Evolutionary conservation across 768 basidiomycete species (phyloP).

Genomic region (Lentinus tigrinus): DNA sequence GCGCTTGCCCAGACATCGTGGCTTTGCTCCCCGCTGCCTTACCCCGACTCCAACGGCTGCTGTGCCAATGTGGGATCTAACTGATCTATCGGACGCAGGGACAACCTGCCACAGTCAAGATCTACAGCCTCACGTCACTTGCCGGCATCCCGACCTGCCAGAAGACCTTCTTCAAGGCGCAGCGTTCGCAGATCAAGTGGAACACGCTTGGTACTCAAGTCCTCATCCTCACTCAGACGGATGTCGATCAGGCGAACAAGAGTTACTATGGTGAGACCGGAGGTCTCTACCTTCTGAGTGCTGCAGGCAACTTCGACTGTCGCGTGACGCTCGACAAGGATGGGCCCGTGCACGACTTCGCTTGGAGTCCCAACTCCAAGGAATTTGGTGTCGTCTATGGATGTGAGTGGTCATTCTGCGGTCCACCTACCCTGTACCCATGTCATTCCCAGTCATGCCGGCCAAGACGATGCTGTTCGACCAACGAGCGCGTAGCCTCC

Average conservation of each 20-base stretch:
- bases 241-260: conserved; percentile 96
- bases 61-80: too few species aligned
- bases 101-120: conserved; percentile 82
- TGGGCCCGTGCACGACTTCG: conserved; percentile 94
- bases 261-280: conserved; percentile 97
- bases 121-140: conserved; percentile 72
- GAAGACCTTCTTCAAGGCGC: conserved; percentile 96
- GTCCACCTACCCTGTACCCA: neutral
- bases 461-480: conserved; percentile 93
- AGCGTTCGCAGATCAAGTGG: conserved; percentile 93
- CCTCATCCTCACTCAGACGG: conserved; percentile 89
- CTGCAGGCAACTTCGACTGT: conserved; percentile 92
- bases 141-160: conserved; percentile 69
- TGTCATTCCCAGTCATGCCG: conserved; percentile 73
- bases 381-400: conserved; percentile 97
- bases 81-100: conserved; percentile 48
- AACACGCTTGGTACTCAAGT: conserved; percentile 92
- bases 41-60: too few species aligned
- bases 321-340: conserved; percentile 90
- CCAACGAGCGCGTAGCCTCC: conserved; percentile 79
- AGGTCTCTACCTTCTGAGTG: conserved; percentile 84
- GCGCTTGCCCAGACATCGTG: too few species aligned
- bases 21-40: too few species aligned
- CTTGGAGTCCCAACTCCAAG: conserved; percentile 95
- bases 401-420: conserved; percentile 54